Evolutionary conservation across 805 yeast species (phyloP).

Genomic region (Metschnikowia vanudenii): DNA sequence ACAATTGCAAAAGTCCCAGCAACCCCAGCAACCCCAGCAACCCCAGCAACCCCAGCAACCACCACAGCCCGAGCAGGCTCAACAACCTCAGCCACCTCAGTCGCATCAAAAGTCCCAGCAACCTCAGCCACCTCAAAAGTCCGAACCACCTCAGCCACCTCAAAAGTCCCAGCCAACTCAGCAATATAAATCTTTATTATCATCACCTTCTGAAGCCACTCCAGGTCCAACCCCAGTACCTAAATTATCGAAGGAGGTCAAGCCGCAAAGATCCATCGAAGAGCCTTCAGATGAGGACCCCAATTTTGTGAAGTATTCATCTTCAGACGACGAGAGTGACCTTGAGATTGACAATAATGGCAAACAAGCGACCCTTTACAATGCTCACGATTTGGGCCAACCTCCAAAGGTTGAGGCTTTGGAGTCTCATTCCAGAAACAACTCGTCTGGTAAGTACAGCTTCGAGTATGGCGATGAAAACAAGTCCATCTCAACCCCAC

Average conservation of each 20-base stretch:
- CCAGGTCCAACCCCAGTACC: background rate
- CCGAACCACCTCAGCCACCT: no score
- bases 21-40: no score
- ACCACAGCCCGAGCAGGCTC: no score
- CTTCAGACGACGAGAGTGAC: conserved; percentile 32
- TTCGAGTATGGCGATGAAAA: conserved; percentile 43
- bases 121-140: no score
- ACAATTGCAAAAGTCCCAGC: no score
- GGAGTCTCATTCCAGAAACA: conserved; percentile 16
- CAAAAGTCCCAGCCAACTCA: no score
- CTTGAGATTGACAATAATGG: conserved; percentile 22
- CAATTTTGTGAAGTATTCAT: conserved; percentile 36
- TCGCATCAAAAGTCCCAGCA: no score
- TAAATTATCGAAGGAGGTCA: background rate
- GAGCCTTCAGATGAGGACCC: conserved; percentile 27
- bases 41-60: no score
- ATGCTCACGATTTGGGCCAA: conserved; percentile 32
- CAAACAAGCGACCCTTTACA: conserved; percentile 32
- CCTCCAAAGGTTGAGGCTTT: conserved; percentile 20
- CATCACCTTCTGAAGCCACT: background rate
- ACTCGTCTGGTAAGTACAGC: conserved; percentile 30
- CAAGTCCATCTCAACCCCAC: conserved; percentile 31
- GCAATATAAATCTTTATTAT: no score
- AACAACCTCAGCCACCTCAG: no score
- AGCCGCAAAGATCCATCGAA: background rate